A percentile compares a stretch with the other conserved stretches of the same genome.
phyloP scores from a whole-genome alignment of 2,329 filamentous ascomycete genomes.

The Aspergillus ustus region DNA sequence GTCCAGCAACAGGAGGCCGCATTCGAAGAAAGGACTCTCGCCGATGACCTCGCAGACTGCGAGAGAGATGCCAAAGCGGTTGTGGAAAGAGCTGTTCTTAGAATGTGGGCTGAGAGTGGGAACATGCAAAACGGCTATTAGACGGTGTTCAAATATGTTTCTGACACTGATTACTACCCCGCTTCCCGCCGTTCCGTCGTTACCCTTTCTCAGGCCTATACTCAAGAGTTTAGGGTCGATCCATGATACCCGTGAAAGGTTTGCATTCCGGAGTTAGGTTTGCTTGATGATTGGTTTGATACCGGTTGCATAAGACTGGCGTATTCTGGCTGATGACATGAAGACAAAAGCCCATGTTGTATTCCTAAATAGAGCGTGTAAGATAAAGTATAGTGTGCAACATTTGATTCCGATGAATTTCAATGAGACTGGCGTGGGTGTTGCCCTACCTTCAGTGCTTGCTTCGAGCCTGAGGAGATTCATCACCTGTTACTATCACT shows the following conservation, averaged over 20 bases:
- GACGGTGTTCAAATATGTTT: not conserved
- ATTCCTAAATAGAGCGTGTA: constrained; percentile 17
- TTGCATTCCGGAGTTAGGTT: constrained; percentile 35
- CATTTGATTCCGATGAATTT: no score
- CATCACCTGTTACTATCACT: not conserved
- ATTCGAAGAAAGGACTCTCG: constrained; percentile 48
- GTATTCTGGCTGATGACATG: constrained; percentile 17
- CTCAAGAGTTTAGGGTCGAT: not conserved
- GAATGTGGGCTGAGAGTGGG: constrained; percentile 44
- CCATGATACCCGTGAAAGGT: constrained; percentile 33
- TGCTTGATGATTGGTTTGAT: constrained; percentile 13
- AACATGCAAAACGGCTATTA: constrained; percentile 27
- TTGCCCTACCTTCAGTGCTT: not conserved
- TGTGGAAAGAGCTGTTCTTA: constrained; percentile 50
- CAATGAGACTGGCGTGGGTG: not conserved
- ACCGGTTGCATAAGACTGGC: constrained; percentile 25
- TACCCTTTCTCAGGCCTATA: not conserved
- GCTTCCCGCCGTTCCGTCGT: not conserved
- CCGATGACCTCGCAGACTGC: constrained; percentile 43
- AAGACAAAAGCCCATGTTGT: constrained; percentile 6
- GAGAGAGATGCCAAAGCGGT: constrained; percentile 48
- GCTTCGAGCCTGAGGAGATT: not conserved
- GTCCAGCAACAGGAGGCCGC: constrained; percentile 51
- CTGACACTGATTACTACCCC: not conserved
- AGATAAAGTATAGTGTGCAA: constrained; percentile 5